Conservation (phyloP, 225 moss, liverwort and hornwort species). For the Pseudisothecium myosuroides region DNA sequence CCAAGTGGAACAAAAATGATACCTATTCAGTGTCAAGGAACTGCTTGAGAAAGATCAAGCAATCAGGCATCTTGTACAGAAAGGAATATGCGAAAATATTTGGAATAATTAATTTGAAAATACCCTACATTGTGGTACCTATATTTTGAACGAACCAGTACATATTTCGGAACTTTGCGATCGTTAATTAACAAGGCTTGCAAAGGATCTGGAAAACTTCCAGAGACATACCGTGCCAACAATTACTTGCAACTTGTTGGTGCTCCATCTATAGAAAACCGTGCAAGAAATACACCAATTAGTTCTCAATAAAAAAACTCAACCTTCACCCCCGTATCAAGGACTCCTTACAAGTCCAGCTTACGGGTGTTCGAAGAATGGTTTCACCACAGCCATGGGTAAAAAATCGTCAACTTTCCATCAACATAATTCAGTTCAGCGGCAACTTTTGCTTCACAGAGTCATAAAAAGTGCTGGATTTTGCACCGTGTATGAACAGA, state of each 20-base stretch:
- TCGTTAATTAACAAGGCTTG: background rate
- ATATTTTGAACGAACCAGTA: background rate
- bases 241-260: conserved; percentile 88
- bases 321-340: background rate
- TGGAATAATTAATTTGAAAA: background rate
- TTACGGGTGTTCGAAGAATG: background rate
- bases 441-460: background rate
- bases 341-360: background rate
- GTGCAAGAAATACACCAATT: background rate
- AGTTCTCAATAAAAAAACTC: background rate
- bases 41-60: background rate
- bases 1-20: background rate
- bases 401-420: background rate
- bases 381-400: background rate
- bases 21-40: background rate
- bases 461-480: background rate
- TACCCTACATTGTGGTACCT: background rate
- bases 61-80: background rate
- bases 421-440: background rate
- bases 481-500: conserved; percentile 72
- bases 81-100: background rate
- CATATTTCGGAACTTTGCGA: background rate
- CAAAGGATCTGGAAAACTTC: background rate
- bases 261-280: conserved; percentile 72
- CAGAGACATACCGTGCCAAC: conserved; percentile 76